Conservation (phyloP, 139 green algal genomes). For the Desmodesmus armatus region DNA sequence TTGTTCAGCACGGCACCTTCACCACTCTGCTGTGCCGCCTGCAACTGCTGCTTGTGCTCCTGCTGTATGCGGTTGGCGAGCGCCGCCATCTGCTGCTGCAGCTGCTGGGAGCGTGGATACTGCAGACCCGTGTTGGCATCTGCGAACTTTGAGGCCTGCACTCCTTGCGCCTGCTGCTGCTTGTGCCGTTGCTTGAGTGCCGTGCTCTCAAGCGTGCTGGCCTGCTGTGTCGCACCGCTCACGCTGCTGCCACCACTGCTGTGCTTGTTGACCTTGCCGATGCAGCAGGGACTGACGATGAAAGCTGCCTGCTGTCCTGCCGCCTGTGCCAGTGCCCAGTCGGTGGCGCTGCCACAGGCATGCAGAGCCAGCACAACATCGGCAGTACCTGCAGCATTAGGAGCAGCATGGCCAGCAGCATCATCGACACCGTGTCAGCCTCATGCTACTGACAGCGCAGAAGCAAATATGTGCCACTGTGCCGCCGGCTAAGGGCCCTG, state of each 20-base stretch:
- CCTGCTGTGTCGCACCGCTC: background rate
- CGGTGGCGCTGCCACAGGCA: constrained; percentile 37
- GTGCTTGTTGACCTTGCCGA: constrained; percentile 61
- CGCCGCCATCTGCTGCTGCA: background rate
- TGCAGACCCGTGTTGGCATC: background rate
- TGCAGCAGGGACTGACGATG: constrained; percentile 69
- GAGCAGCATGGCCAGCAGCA: constrained; percentile 6
- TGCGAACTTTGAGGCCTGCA: background rate
- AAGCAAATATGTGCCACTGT: too few species aligned
- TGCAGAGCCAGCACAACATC: constrained; percentile 46
- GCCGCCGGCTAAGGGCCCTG: too few species aligned
- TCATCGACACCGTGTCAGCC: too few species aligned
- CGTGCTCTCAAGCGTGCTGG: background rate
- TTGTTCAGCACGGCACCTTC: background rate
- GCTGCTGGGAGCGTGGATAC: constrained; percentile 1
- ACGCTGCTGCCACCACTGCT: background rate
- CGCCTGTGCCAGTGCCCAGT: constrained; percentile 48
- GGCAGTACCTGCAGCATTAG: constrained; percentile 7
- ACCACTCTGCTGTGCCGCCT: background rate
- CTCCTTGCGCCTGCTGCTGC: background rate
- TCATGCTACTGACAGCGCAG: too few species aligned
- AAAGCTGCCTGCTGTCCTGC: constrained; percentile 48
- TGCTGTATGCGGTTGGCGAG: background rate
- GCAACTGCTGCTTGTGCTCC: background rate
- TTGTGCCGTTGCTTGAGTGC: background rate